Evolutionary conservation across 352 stramenopile genomes (phyloP), one percentile per base, ranked within the genome.

Genomic region (Phytopythium montanum): DNA sequence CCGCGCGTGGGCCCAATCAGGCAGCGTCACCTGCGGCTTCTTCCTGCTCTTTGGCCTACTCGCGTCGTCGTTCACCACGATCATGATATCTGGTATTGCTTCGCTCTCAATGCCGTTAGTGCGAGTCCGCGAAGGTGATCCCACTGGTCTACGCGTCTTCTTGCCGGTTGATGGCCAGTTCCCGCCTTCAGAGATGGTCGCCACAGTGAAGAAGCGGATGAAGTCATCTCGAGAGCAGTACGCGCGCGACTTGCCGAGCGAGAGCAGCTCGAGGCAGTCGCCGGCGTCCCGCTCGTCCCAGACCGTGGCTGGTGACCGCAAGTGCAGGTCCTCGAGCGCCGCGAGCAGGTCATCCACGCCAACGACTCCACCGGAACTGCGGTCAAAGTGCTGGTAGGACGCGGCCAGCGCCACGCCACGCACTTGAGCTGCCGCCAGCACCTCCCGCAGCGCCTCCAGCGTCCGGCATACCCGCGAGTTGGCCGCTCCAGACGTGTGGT

Each of bases 171-270:
- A 8, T 14, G 55, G 50, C 10, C 38, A 10, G 26, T 12, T 25
- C 19, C 8, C 56, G 10, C 28, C n/a, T 6, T 36, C 1, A 28
- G 50, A 7, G 56, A 36, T n/a, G 56, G 25, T 23, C 10, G 45
- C 13, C 14, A 18, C 36, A 3, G 67, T 56, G 57, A 76, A 90
- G 50, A 66, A 88, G 36, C 54, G 54, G 5, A 85, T 38, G 51
- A 90, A 90, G 49, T 90, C 81, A 19, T 85, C 64, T 5, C 66
- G 61, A 0, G 72, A 79, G 62, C 86, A 90, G 56, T 82, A 86
- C 0, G 46, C 54, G 31, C 78, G 71, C 31, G 78, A 87, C 5
- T 68, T 70, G 2, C 65, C 61, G 10, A 31, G 29, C 48, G 72
- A 79, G 41, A 90, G 61, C 31, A 44, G 34, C 21, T 61, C 39